Percentiles rank a stretch among this genome's conserved stretches.
These are phyloP conservation scores for Lactifluus echinatus DNA, from an alignment of 768 basidiomycete species.

Conservation along the genomic window DNA sequence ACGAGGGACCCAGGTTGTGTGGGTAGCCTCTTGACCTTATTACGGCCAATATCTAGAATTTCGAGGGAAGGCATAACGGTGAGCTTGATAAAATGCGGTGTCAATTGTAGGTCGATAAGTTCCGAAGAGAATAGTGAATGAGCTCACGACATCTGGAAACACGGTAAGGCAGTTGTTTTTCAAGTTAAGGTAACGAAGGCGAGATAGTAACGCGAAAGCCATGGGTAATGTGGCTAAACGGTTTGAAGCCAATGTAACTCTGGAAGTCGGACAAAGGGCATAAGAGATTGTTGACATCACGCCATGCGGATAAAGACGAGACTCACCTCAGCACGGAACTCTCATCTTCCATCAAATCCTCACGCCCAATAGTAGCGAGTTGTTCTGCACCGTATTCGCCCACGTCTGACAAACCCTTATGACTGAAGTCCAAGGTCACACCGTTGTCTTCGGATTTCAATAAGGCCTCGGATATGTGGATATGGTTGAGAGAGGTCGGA, in stretches of 20 bases:
- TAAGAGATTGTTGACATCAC: neutral
- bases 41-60: constrained; percentile 90
- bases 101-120: neutral
- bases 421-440: constrained; percentile 76
- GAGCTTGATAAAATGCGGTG: constrained; percentile 40
- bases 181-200: constrained; percentile 78
- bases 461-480: constrained; percentile 59
- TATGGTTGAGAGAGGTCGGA: constrained; percentile 40
- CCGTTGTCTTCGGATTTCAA: constrained; percentile 65
- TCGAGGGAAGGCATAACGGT: constrained; percentile 81
- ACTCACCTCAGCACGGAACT: constrained; percentile 53
- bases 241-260: constrained; percentile 84
- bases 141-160: constrained; percentile 81
- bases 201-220: constrained; percentile 62
- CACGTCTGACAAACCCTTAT: constrained; percentile 69
- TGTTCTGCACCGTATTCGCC: constrained; percentile 67
- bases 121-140: neutral
- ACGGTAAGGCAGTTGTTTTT: constrained; percentile 73
- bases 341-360: constrained; percentile 38
- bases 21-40: constrained; percentile 79
- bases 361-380: constrained; percentile 53
- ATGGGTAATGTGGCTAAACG: constrained; percentile 67
- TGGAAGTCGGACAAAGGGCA: constrained; percentile 25
- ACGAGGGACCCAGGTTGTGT: constrained; percentile 68
- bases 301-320: constrained; percentile 21